Percentiles rank a stretch among this genome's conserved stretches.
These are phyloP conservation scores for Gossypium rotundifolium DNA, from an alignment of 345 rosid genomes.

Conservation along the genomic window DNA sequence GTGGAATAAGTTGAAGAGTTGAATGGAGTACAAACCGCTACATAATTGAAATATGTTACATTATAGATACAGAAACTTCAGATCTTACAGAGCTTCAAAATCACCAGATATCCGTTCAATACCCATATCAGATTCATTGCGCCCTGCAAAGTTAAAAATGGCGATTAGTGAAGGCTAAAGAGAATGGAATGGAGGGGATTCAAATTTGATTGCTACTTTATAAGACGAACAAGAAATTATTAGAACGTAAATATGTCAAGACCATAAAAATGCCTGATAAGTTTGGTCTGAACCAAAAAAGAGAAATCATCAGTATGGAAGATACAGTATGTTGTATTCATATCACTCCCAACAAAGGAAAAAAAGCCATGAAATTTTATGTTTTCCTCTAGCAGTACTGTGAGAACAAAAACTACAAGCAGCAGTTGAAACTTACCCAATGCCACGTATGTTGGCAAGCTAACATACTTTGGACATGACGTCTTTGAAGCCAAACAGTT, in stretches of 20 bases:
- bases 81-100: conserved; percentile 13
- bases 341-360: background rate
- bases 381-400: background rate
- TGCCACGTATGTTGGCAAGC: conserved; percentile 59
- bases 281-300: background rate
- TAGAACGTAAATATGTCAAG: background rate
- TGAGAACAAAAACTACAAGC: background rate
- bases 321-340: background rate
- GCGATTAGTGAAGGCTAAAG: background rate
- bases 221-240: background rate
- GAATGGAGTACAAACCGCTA: background rate
- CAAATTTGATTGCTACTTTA: background rate
- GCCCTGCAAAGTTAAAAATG: background rate
- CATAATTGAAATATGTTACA: background rate
- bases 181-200: background rate
- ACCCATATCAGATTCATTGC: background rate
- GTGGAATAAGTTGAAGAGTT: background rate
- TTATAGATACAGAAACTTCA: background rate
- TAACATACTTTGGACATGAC: conserved; percentile 76
- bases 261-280: background rate
- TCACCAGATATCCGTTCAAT: background rate
- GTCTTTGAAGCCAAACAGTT: conserved; percentile 48
- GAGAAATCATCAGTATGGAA: background rate
- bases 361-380: background rate
- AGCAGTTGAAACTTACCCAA: conserved; percentile 37